Percentiles rank a stretch among this genome's conserved stretches.
These are phyloP conservation scores for Barbatosphaeria neglecta DNA, from an alignment of 495 filamentous ascomycete genomes.

Conservation along the genomic window DNA sequence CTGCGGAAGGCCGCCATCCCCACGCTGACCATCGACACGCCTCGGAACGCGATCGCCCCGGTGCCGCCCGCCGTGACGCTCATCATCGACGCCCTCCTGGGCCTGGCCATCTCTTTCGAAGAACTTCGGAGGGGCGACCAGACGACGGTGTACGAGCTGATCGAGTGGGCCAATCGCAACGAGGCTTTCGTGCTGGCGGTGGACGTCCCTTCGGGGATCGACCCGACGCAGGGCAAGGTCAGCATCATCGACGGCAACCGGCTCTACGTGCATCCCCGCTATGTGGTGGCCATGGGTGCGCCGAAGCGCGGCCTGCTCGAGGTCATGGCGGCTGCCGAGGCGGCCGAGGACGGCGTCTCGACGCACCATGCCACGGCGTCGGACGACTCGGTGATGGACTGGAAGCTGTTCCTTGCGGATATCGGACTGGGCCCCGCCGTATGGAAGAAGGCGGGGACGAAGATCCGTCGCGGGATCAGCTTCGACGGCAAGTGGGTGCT, in stretches of 20 bases:
- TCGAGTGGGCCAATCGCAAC: slow-evolving; percentile 76
- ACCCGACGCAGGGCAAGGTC: slow-evolving; percentile 59
- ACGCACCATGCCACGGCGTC: slow-evolving; percentile 12
- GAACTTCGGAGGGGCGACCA: slow-evolving; percentile 73
- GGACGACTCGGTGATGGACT: slow-evolving; percentile 30
- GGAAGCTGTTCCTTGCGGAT: slow-evolving; percentile 74
- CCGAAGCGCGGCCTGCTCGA: slow-evolving; percentile 74
- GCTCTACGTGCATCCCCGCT: slow-evolving; percentile 61
- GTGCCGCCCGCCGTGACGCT: slow-evolving; percentile 50
- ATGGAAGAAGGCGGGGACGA: slow-evolving; percentile 78
- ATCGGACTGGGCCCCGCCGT: slow-evolving; percentile 70
- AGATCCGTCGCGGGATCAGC: slow-evolving; percentile 65
- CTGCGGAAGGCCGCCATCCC: slow-evolving; percentile 27
- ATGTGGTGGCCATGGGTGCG: slow-evolving; percentile 70
- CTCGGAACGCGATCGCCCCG: slow-evolving; percentile 16
- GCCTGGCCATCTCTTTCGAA: slow-evolving; percentile 72
- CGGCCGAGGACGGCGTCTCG: slow-evolving; percentile 29
- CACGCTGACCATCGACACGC: slow-evolving; percentile 24
- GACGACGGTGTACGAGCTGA: slow-evolving; percentile 67
- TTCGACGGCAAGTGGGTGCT: slow-evolving; percentile 82
- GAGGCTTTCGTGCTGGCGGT: slow-evolving; percentile 69
- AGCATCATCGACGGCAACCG: slow-evolving; percentile 50
- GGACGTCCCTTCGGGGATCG: slow-evolving; percentile 78
- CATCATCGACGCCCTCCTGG: slow-evolving; percentile 80
- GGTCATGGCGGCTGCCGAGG: slow-evolving; percentile 49